phyloP scores from a whole-genome alignment of 805 yeast genomes.

The Saccharomycopsis javanensis region DNA sequence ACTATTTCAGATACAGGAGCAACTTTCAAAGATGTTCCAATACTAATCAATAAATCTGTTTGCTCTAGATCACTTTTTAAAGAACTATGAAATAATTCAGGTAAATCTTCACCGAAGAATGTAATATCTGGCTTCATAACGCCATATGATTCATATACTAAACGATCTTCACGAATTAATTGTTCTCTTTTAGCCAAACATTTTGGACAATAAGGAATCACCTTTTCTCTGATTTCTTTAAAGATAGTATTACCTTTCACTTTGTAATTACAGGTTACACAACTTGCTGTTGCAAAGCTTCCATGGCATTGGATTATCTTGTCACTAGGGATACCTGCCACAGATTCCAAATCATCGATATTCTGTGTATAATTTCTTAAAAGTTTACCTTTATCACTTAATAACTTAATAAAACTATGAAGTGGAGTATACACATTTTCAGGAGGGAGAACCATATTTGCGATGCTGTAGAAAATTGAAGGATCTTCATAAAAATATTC shows the following conservation, averaged over 20 bases:
- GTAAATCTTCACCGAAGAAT: conserved; percentile 80
- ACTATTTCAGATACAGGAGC: conserved; percentile 88
- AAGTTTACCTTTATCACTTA: conserved; percentile 69
- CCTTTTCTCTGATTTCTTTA: conserved; percentile 45
- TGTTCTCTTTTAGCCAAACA: conserved; percentile 41
- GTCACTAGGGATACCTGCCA: conserved; percentile 60
- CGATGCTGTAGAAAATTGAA: conserved; percentile 72
- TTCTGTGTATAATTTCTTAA: conserved; percentile 84
- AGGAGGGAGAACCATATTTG: conserved; percentile 76
- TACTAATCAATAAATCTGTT: conserved; percentile 74
- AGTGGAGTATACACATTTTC: conserved; percentile 58
- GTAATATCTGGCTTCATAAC: conserved; percentile 90
- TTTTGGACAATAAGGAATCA: conserved; percentile 63
- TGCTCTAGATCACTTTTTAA: conserved; percentile 49
- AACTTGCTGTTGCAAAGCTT: conserved; percentile 80
- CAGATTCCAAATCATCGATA: conserved; percentile 78
- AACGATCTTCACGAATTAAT: conserved; percentile 22
- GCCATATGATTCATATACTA: conserved; percentile 42
- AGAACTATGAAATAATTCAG: conserved; percentile 52
- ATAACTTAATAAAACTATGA: conserved; percentile 65
- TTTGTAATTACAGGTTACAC: conserved; percentile 62
- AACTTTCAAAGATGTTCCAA: conserved; percentile 87
- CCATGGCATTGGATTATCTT: conserved; percentile 86
- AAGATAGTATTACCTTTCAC: conserved; percentile 59
- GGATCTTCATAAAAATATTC: conserved; percentile 69